Percentiles rank a stretch among this genome's conserved stretches.
Evolutionary conservation across 148 eudicot species (phyloP).

Genomic region (Amaranthus cruentus): DNA sequence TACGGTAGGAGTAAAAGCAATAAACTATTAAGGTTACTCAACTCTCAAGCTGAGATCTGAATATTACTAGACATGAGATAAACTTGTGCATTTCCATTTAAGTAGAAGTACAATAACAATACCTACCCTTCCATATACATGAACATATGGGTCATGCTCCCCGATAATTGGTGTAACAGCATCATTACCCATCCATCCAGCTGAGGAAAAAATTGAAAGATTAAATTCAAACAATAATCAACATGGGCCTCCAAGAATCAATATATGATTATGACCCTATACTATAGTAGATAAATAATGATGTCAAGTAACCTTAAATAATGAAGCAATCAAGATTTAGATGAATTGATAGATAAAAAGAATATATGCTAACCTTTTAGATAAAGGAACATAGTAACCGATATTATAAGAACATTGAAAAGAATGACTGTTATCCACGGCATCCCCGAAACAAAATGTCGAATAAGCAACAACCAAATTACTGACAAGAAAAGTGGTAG

Average conservation of each 20-base stretch:
- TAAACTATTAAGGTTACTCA: background rate
- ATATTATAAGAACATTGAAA: slow-evolving; percentile 71
- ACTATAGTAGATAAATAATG: background rate
- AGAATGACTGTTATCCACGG: slow-evolving; percentile 91
- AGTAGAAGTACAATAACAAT: background rate
- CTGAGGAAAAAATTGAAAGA: slow-evolving; percentile 31
- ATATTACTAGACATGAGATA: background rate
- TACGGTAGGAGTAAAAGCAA: background rate
- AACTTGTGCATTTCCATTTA: background rate
- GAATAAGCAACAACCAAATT: slow-evolving; percentile 86
- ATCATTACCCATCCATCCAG: slow-evolving; percentile 97
- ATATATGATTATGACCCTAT: background rate
- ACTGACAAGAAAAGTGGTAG: slow-evolving; percentile 78
- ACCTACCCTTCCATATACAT: slow-evolving; percentile 73
- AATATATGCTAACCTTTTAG: slow-evolving; percentile 59
- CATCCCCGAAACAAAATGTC: slow-evolving; percentile 93
- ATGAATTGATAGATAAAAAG: background rate
- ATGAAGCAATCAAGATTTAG: background rate
- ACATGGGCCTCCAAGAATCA: background rate
- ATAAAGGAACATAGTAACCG: slow-evolving; percentile 84
- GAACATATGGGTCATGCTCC: slow-evolving; percentile 81
- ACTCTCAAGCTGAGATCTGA: background rate
- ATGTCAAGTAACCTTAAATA: too few relatives aligned
- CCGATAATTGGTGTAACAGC: slow-evolving; percentile 91
- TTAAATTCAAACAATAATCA: background rate